phyloP scores from a whole-genome alignment of 2,329 filamentous ascomycete genomes.

The Madurella fahalii region DNA sequence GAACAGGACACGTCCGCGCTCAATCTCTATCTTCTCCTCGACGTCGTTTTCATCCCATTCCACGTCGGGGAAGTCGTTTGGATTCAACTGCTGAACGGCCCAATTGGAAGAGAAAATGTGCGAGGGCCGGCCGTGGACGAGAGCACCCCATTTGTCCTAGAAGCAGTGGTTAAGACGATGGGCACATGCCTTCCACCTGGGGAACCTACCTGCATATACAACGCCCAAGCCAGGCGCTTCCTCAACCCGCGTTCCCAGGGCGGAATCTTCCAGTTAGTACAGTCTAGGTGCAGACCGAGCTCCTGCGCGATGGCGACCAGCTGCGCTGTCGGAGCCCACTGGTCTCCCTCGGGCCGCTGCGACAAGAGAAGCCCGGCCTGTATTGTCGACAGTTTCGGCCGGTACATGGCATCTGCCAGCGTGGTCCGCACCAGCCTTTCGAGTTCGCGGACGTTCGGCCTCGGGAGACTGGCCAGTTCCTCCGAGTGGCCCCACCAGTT shows the following conservation, averaged over 20 bases:
- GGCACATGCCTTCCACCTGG: not conserved
- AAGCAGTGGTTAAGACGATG: constrained; percentile 41
- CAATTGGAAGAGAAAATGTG: constrained; percentile 68
- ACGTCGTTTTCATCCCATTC: constrained; percentile 60
- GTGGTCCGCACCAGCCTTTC: constrained; percentile 64
- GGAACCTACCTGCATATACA: constrained; percentile 49
- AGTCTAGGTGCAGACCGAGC: constrained; percentile 84
- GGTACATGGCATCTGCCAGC: constrained; percentile 71
- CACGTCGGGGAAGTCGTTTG: constrained; percentile 69
- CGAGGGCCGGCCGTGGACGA: constrained; percentile 81
- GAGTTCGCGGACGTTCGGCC: constrained; percentile 68
- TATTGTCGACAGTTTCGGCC: constrained; percentile 76
- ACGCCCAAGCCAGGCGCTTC: constrained; percentile 82
- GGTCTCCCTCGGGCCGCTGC: constrained; percentile 70
- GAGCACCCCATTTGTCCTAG: constrained; percentile 83
- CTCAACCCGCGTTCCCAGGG: constrained; percentile 81
- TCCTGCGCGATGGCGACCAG: constrained; percentile 84
- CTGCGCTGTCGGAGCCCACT: constrained; percentile 82
- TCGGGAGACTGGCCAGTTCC: constrained; percentile 58
- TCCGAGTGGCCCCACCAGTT: constrained; percentile 82
- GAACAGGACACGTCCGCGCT: constrained; percentile 67
- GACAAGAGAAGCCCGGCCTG: constrained; percentile 73
- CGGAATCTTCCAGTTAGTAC: constrained; percentile 80
- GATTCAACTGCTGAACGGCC: constrained; percentile 65
- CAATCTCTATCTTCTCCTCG: constrained; percentile 61